A percentile compares a stretch with the other conserved stretches of the same genome.
Evolutionary conservation across 2,329 filamentous ascomycete genomes (phyloP).

Genomic region (Trichoderma aggressivum): DNA sequence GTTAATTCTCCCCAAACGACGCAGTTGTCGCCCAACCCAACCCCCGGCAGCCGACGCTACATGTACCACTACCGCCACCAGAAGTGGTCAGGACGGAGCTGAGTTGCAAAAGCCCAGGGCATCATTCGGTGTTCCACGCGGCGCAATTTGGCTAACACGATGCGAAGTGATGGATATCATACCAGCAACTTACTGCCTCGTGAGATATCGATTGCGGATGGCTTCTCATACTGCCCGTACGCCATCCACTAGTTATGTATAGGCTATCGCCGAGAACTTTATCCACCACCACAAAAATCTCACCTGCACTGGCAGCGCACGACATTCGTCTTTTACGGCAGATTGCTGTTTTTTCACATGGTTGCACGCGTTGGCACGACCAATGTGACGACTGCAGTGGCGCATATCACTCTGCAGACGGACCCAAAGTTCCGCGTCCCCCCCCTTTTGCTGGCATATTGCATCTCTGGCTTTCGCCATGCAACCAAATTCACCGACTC

Average conservation of each 20-base stretch:
- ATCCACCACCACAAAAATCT: background rate
- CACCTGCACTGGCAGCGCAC: background rate
- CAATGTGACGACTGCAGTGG: background rate
- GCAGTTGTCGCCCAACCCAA: background rate
- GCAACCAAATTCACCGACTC: slow-evolving; percentile 1
- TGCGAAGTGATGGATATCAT: background rate
- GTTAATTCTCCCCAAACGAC: background rate
- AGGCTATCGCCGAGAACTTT: background rate
- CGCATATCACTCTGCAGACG: slow-evolving; percentile 3
- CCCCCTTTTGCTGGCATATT: background rate
- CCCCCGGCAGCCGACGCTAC: background rate
- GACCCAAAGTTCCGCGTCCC: background rate
- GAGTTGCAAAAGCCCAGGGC: background rate
- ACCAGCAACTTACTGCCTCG: background rate
- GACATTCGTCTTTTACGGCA: background rate
- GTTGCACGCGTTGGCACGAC: background rate
- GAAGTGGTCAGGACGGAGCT: background rate
- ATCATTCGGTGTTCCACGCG: background rate
- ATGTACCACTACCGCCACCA: background rate
- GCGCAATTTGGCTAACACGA: background rate
- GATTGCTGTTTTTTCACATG: background rate
- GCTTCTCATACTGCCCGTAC: background rate
- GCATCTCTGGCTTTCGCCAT: background rate
- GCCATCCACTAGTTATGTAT: background rate
- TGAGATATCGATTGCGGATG: background rate